phyloP scores from a whole-genome alignment of 2,329 filamentous ascomycete species.

The Alternaria brassicae region DNA sequence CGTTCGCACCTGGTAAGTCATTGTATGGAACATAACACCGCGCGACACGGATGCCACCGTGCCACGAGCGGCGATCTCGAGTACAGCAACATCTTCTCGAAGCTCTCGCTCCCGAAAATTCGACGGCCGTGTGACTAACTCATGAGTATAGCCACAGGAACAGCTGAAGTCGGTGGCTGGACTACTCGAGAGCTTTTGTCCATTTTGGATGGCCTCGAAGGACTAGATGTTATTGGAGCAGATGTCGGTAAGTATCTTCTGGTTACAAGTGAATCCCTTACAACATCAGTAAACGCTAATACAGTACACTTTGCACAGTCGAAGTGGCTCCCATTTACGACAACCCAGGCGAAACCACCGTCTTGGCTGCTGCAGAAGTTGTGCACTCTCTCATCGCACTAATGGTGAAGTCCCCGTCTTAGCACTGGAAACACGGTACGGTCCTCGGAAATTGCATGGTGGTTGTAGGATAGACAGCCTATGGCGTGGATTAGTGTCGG shows the following conservation, averaged over 20 bases:
- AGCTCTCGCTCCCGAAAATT: not conserved
- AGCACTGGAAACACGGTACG: not conserved
- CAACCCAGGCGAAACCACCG: conserved; percentile 65
- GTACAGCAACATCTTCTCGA: not conserved
- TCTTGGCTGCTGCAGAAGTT: conserved; percentile 62
- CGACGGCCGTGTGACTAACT: conserved; percentile 1
- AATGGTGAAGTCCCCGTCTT: conserved; percentile 55
- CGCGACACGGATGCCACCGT: not conserved
- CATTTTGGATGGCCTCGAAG: conserved; percentile 65
- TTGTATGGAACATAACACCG: not conserved
- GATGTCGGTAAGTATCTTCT: conserved; percentile 57
- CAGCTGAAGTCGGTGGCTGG: conserved; percentile 68
- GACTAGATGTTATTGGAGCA: conserved; percentile 64
- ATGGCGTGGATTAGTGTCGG: not conserved
- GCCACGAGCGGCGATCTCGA: not conserved
- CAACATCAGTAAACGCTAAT: conserved; percentile 9
- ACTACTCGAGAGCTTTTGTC: conserved; percentile 65
- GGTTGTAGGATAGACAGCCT: not conserved
- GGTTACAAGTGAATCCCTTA: not conserved
- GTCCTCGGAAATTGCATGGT: not conserved
- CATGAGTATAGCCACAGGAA: conserved; percentile 58
- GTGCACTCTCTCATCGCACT: conserved; percentile 59
- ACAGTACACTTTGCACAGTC: conserved; percentile 47
- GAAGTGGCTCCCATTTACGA: conserved; percentile 70
- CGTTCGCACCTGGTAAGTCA: conserved; percentile 59